phyloP scores from a whole-genome alignment of 306 rosid species.

The Geum urbanum region DNA sequence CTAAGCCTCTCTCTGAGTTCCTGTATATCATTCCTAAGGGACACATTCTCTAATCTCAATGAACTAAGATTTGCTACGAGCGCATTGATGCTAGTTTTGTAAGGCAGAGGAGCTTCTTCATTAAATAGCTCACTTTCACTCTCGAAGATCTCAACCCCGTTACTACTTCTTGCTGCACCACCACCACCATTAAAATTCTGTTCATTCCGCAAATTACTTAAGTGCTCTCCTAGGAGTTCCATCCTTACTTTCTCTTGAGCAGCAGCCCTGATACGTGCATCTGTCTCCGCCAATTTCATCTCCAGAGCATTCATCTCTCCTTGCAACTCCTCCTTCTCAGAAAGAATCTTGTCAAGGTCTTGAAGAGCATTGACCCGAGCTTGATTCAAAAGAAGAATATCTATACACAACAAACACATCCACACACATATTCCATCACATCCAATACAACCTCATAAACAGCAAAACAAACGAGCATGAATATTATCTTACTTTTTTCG shows the following conservation, averaged over 20 bases:
- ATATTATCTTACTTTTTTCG: slow-evolving; percentile 64
- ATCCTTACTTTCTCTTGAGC: slow-evolving; percentile 61
- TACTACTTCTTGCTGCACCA: slow-evolving; percentile 28
- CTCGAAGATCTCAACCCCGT: slow-evolving; percentile 30
- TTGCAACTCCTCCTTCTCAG: slow-evolving; percentile 74
- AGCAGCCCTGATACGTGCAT: slow-evolving; percentile 55
- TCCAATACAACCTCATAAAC: slow-evolving; percentile 17
- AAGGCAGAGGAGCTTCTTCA: slow-evolving; percentile 26
- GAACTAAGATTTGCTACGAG: slow-evolving; percentile 54
- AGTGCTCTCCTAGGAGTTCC: slow-evolving; percentile 60
- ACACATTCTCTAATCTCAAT: slow-evolving; percentile 63
- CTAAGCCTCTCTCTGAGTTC: slow-evolving; percentile 50
- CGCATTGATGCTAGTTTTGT: slow-evolving; percentile 29
- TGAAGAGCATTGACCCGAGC: slow-evolving; percentile 70
- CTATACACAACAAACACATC: slow-evolving; percentile 36
- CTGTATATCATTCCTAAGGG: slow-evolving; percentile 52
- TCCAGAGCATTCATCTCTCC: slow-evolving; percentile 65
- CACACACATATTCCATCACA: slow-evolving; percentile 17
- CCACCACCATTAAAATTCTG: slow-evolving; percentile 35
- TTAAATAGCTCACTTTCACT: slow-evolving; percentile 24
- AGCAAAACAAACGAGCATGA: slow-evolving; percentile 6
- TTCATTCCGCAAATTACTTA: slow-evolving; percentile 51
- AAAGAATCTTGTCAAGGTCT: slow-evolving; percentile 67
- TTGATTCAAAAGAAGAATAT: slow-evolving; percentile 73
- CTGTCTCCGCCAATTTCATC: slow-evolving; percentile 72